phyloP scores from a whole-genome alignment of 2,329 filamentous ascomycete species.

The Parasarocladium wereldwijsianum region DNA sequence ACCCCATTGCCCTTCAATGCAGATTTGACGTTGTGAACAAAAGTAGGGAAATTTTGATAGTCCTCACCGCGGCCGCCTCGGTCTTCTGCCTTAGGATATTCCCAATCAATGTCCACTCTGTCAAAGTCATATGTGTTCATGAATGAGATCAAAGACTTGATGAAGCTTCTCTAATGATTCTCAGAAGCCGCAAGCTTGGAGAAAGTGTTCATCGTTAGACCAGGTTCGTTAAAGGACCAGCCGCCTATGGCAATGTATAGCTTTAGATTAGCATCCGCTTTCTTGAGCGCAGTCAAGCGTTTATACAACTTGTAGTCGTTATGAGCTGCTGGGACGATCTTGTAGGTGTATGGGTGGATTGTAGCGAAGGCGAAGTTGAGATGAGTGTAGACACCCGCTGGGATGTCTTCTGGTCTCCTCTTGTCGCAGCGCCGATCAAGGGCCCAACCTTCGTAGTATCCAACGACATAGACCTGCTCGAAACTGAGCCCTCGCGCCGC shows the following conservation, averaged over 20 bases:
- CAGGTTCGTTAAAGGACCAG: conserved; percentile 20
- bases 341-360: conserved; percentile 17
- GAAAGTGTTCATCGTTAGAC: conserved; percentile 11
- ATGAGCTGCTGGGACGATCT: conserved; percentile 4
- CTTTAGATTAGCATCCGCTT: conserved; percentile 2
- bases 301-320: background rate
- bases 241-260: conserved; percentile 8
- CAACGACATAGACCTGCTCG: conserved; percentile 45
- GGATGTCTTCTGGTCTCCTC: conserved; percentile 15
- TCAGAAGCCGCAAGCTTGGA: conserved; percentile 11
- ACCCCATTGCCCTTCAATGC: conserved; percentile 6
- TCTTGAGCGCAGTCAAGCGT: conserved; percentile 5
- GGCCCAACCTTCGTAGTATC: no score
- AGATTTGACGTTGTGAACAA: conserved; percentile 10
- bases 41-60: conserved; percentile 10
- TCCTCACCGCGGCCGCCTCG: conserved; percentile 13
- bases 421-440: no score
- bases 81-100: conserved; percentile 16
- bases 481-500: conserved; percentile 40
- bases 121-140: conserved; percentile 13
- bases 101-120: conserved; percentile 17
- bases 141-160: conserved; percentile 16
- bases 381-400: conserved; percentile 14
- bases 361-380: conserved; percentile 19
- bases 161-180: conserved; percentile 19